Base-by-base conservation (phyloP, 2,329 filamentous ascomycete species). In the Teratosphaeria pseudoeucalypti region DNA sequence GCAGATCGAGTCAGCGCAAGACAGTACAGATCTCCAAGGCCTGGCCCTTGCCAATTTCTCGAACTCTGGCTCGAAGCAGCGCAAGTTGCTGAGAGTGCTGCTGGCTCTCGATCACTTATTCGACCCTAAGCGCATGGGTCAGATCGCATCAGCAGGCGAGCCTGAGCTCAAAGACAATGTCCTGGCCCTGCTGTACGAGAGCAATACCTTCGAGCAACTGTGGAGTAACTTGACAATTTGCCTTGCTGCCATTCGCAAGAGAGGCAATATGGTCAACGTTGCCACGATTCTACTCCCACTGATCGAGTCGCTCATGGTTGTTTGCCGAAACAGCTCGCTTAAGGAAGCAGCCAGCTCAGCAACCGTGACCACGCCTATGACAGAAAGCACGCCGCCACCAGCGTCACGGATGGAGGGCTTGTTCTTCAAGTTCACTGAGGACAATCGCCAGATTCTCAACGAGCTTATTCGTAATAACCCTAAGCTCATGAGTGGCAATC, bases 401-500 rank as follows among this genome's bases (percentile, higher is more conserved):
- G 90, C 95, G 70, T 85, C 84, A 55, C 85, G 85, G 58, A 92
- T 96, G 78, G 91, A 95, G 65, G 89, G 82, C 57, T 78, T 99
- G 32, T 99, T 99, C 83, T 99, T 97, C 79, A 90, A 83, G 55
- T 99, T 99, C 72, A 99, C 94, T 0, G 94, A 97, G 72, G 92
- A 96, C 60, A 94, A 99, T 74, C 90, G 94, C 63, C 94, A 96
- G 71, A 95, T 99, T 65, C 83, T 99, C 66, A 99, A 99, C 71
- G 94, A 99, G 73, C 87, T 99, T 64, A 94, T 99, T 58, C 88
- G 95, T 64, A 90, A 95, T 71, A 97, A 95, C 66, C 94, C 95
- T 34, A 95, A 96, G 74, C 84, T 99, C 64, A 99, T 99, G 95
- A 96, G 92, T 61, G 94, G 94, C 57, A 96, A 92, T 2, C 96